These are phyloP conservation scores for Sarcodon sp. DNA, from an alignment of 768 basidiomycete genomes.

Conservation along the genomic window DNA sequence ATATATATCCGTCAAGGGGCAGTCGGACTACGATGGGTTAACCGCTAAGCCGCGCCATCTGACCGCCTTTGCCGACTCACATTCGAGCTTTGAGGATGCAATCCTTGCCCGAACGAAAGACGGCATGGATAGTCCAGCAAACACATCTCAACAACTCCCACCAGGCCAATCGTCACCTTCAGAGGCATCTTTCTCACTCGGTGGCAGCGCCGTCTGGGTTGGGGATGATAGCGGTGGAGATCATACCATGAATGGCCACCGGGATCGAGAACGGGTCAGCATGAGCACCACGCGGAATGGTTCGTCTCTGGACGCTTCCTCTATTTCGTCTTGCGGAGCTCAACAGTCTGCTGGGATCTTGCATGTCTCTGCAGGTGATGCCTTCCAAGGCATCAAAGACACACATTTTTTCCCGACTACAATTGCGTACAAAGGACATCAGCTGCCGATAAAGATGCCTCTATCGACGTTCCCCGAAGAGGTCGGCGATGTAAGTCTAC, in stretches of 20 bases:
- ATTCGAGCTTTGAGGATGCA: slow-evolving; percentile 61
- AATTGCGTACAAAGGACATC: slow-evolving; percentile 73
- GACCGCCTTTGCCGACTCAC: slow-evolving; percentile 30
- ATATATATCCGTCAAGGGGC: slow-evolving; percentile 25
- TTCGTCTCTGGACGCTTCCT: slow-evolving; percentile 63
- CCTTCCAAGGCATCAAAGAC: slow-evolving; percentile 43
- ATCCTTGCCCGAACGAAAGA: slow-evolving; percentile 29
- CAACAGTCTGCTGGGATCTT: slow-evolving; percentile 3
- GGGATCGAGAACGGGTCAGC: slow-evolving; percentile 21
- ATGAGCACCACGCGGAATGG: slow-evolving; percentile 14
- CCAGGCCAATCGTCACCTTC: slow-evolving; percentile 42
- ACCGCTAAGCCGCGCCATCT: slow-evolving; percentile 6
- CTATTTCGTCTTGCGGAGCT: slow-evolving; percentile 46
- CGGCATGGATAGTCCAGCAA: neutral
- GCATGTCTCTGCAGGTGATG: neutral
- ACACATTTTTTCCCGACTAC: slow-evolving; percentile 89
- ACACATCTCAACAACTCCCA: slow-evolving; percentile 10
- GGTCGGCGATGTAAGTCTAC: slow-evolving; percentile 79
- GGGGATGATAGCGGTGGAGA: slow-evolving; percentile 57
- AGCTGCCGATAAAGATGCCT: slow-evolving; percentile 85
- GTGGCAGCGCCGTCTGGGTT: slow-evolving; percentile 68
- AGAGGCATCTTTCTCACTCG: slow-evolving; percentile 64
- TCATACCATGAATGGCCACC: slow-evolving; percentile 11
- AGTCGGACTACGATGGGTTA: slow-evolving; percentile 6
- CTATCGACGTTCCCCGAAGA: slow-evolving; percentile 85